Base-by-base conservation (phyloP, 2,329 filamentous ascomycete genomes). In the Penicillium sp. region DNA sequence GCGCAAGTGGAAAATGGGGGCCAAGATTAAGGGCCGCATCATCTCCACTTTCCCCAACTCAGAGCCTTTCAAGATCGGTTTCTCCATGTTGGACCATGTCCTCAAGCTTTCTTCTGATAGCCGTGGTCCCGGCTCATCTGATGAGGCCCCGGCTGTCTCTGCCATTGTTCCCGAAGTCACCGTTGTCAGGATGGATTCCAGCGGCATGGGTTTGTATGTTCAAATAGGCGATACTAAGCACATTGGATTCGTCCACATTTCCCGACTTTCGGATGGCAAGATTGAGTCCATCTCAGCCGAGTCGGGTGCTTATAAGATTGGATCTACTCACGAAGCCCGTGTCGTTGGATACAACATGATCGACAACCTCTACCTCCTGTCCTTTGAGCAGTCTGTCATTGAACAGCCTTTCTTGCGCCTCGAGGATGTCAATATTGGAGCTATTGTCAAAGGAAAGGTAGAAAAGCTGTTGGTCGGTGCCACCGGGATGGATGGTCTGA, bases 191-290 rank as follows among this genome's bases (percentile, higher is more conserved):
- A 92, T 97, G 2, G 90, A 96, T 66, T 82, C 88, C 5, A 54
- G 52, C 25, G 87, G 89, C 3, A 85, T 94, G 62, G 96, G 95
- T 56, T 82, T 97, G 2, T 97, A 96, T 70, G 83, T 93, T 16
- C 86, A 91, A 67, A 78, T 94, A 28, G 88, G 88, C 2, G 78
- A 89, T 6, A 81, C 85, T 43, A 85, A 88, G 33, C 70, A 78
- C 28, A 81, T 94, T n/a, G 92, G 92, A 10, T 99, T 97, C 71
- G 93, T 96, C 25, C 95, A 99, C 76, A 96, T 99, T 66, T 99
- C 95, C 0, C 87, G 91, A 65, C 85, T 99, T 63, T 90, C 94
- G 61, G 94, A 99, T 74, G 89, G 89, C 67, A 96, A 95, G 75
- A 85, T 97, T 56, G 95, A 98, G 65, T 86, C 86, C 1, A 82